Percentiles rank a stretch among this genome's conserved stretches.
phyloP scores from a whole-genome alignment of 2,329 filamentous ascomycete genomes.

The Akanthomyces uredinophilus region DNA sequence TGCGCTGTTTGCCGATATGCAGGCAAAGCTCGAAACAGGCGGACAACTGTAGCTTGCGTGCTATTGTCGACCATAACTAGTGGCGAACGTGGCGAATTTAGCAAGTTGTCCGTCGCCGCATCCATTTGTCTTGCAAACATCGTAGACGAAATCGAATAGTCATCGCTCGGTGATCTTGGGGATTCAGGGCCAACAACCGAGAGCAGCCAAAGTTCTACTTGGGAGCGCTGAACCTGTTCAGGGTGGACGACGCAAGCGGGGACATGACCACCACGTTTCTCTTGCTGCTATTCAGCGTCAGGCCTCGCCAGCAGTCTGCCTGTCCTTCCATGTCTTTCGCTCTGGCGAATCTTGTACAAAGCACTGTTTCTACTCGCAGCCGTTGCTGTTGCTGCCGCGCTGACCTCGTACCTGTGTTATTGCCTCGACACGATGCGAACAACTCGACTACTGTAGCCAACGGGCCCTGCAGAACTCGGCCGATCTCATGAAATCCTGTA shows the following conservation, averaged over 20 bases:
- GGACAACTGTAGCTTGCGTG: not conserved
- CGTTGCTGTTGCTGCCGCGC: too few relatives aligned
- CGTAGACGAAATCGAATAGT: constrained; percentile 11
- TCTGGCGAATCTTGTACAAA: not conserved
- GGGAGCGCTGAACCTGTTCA: not conserved
- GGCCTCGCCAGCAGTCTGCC: not conserved
- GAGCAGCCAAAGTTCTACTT: not conserved
- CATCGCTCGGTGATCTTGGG: not conserved
- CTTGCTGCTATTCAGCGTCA: not conserved
- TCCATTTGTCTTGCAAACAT: not conserved
- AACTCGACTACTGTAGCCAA: too few relatives aligned
- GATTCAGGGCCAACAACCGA: not conserved
- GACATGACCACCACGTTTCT: not conserved
- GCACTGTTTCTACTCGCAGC: not conserved
- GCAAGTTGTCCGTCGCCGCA: not conserved
- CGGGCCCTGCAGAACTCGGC: too few relatives aligned
- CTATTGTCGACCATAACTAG: not conserved
- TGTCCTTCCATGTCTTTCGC: too few relatives aligned
- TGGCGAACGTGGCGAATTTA: constrained; percentile 2
- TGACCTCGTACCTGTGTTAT: too few relatives aligned
- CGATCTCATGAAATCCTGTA: too few relatives aligned
- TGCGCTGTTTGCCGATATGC: not conserved
- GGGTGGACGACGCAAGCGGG: not conserved
- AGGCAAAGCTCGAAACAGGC: not conserved
- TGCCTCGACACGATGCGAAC: too few relatives aligned